Evolutionary conservation across 2,329 filamentous ascomycete species (phyloP).

Genomic region (Colletotrichum incanum): DNA sequence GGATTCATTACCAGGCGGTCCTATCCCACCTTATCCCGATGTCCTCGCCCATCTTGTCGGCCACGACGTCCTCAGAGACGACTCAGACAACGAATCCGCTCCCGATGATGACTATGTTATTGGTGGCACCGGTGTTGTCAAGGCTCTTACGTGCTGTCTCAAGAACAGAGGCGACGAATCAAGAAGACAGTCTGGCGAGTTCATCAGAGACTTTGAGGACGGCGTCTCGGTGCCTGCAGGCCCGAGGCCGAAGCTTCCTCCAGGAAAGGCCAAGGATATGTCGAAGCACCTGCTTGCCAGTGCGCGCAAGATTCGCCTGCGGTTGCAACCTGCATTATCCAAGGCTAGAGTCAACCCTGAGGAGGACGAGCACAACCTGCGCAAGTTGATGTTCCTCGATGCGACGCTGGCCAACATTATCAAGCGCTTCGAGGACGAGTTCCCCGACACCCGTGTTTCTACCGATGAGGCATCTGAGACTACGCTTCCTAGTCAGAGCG

Average conservation of each 20-base stretch:
- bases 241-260: slow-evolving; percentile 54
- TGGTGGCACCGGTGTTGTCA: slow-evolving; percentile 94
- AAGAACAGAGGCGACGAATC: slow-evolving; percentile 82
- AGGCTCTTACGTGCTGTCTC: slow-evolving; percentile 91
- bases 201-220: slow-evolving; percentile 67
- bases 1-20: slow-evolving; percentile 45
- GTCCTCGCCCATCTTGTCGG: slow-evolving; percentile 91
- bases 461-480: slow-evolving; percentile 50
- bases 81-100: slow-evolving; percentile 75
- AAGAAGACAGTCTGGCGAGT: slow-evolving; percentile 66
- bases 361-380: slow-evolving; percentile 81
- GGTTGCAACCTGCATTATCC: slow-evolving; percentile 86
- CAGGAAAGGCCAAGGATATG: slow-evolving; percentile 88
- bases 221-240: slow-evolving; percentile 60
- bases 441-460: slow-evolving; percentile 83
- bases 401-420: slow-evolving; percentile 92
- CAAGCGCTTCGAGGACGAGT: slow-evolving; percentile 95
- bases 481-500: slow-evolving; percentile 47
- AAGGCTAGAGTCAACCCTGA: slow-evolving; percentile 78
- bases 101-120: slow-evolving; percentile 97
- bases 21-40: slow-evolving; percentile 76
- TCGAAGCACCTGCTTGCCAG: slow-evolving; percentile 90
- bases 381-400: slow-evolving; percentile 90
- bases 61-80: slow-evolving; percentile 70
- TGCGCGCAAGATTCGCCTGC: slow-evolving; percentile 87